phyloP scores from a whole-genome alignment of 2,329 filamentous ascomycete species.

The Apiospora rasikravindrae region DNA sequence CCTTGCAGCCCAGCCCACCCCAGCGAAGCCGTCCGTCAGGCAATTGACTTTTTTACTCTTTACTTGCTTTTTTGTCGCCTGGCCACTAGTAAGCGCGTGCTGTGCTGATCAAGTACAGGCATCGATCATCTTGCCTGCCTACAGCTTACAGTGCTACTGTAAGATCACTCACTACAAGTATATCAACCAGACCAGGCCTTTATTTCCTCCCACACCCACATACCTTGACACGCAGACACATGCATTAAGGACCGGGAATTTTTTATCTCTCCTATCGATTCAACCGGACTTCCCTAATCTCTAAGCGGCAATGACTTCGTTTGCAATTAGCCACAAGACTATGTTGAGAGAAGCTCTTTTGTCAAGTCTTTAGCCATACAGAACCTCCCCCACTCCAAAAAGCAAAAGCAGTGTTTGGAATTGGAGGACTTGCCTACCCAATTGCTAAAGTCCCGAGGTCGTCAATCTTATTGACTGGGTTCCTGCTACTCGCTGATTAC shows the following conservation, averaged over 20 bases:
- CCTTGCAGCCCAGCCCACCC: background rate
- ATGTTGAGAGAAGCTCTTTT: slow-evolving; percentile 9
- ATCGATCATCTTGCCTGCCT: background rate
- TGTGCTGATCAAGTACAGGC: background rate
- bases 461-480: slow-evolving; percentile 9
- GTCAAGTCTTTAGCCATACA: slow-evolving; percentile 16
- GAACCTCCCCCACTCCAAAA: slow-evolving; percentile 5
- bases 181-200: background rate
- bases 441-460: slow-evolving; percentile 9
- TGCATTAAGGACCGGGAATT: background rate
- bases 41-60: background rate
- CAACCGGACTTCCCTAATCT: background rate
- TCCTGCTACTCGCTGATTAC: background rate
- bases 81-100: slow-evolving; percentile 5
- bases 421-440: background rate
- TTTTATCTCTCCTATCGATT: background rate
- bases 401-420: background rate
- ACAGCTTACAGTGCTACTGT: background rate
- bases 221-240: background rate
- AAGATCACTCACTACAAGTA: background rate
- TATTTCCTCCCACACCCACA: background rate
- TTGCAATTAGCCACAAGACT: slow-evolving; percentile 5
- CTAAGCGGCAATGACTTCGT: slow-evolving; percentile 17
- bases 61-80: background rate
- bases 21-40: background rate